Base-by-base conservation (phyloP, 2,329 filamentous ascomycete species). In the Xylariaceae sp. region DNA sequence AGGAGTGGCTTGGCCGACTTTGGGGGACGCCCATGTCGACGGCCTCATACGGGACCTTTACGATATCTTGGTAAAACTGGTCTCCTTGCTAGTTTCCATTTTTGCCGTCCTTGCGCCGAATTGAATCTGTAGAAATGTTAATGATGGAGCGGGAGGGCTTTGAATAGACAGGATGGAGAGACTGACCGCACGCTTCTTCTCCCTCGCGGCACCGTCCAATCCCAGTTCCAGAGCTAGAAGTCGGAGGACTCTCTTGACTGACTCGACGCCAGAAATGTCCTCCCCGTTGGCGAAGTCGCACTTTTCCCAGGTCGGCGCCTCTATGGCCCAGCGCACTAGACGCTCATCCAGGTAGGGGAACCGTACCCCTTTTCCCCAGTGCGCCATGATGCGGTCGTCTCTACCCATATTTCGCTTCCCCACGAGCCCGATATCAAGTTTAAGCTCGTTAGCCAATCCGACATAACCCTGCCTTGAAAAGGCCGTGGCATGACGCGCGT, bases 321-420 rank as follows among this genome's bases (percentile, higher is more conserved):
- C 73, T 20, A 97, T 77, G 6, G 88, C 86, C 80, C 90, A 93
- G 21, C 74, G 74, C 14, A 96, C 83, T 35, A 98, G 76, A 3
- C 79, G 73, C 65, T 98, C 93, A 50, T 97, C 93, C 0, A 98
- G 76, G 60, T 81, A 98, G 0, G 94, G 93, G 61, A 94, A 96
- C 27, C 93, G 80, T 23, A 86, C 86, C 67, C 98, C 93, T 49
- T 84, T 85, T 11, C 87, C 82, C 86, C 91, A 97, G 60, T 95
- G 80, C 2, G 88, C 84, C 66, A 96, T 88, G 16, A 91, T 86
- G 19, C 93, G 80, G 66, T 98, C 94, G 60, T 98, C 93, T 10
- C 93, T 83, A 3, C 93, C 94, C 6, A 98, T 76, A 55, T 98
- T 98, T 14, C 93, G 82, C 67, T 93, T 89, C 1, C 92, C 91